Evolutionary conservation across 345 rosid species (phyloP), one percentile per base, ranked within the genome.

Genomic region (Rhodamnia argentea): DNA sequence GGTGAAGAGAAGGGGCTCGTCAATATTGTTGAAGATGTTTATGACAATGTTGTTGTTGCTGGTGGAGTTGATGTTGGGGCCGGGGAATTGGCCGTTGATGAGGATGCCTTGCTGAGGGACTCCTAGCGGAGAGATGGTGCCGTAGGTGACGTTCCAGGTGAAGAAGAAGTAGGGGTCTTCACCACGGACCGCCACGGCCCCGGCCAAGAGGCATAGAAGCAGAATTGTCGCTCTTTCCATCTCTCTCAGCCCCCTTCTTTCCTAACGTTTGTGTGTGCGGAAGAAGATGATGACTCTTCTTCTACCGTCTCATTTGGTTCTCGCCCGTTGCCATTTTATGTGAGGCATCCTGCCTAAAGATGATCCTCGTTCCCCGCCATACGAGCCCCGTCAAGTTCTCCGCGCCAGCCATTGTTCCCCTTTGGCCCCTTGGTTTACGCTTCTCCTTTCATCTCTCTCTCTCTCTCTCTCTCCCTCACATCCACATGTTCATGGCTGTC

Each of bases 61-160:
- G 76, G 94, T 87, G 78, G 91, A 89, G 87, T 93, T 93, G 90
- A 93, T 89, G 8, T 89, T 87, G 12, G 94, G 94, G 29, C 94
- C 94, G 0, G 93, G 94, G 86, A 92, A 92, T 85, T 85, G 70
- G 23, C 89, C 87, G 58, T 90, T 92, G 85, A 92, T 92, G 50
- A 91, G 90, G 60, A 92, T 88, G 44, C 86, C 90, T 89, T 91
- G 76, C 59, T 74, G 85, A n/a, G 84, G 76, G 86, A 76, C 81
- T 23, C 88, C 88, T 32, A 87, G 57, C 3, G 88, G 88, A 83
- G 88, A 75, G 47, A 84, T 27, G 50, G 88, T 87, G 86, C 86
- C 88, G 23, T 87, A 84, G 57, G 88, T 87, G 52, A 87, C 88
- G 18, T 87, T 87, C 88, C 88, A 87, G 24, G 75, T 78, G 84